Evolutionary conservation across 176 grass and related monocot species (phyloP).

Genomic region (Ampelocalamus luodianensis): DNA sequence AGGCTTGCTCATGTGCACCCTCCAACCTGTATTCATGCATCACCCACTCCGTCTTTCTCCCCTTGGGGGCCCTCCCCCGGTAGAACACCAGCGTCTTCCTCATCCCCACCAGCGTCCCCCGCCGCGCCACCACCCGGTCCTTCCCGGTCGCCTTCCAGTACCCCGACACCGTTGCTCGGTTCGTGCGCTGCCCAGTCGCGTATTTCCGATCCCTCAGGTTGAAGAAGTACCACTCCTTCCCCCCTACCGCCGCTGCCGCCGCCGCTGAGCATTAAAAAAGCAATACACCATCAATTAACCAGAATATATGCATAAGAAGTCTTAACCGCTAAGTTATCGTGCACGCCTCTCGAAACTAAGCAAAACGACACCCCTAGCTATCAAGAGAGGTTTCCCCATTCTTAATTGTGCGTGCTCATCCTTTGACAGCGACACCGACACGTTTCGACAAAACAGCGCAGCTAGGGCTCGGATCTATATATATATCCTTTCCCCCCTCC

Average conservation of each 20-base stretch:
- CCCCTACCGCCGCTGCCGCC: slow-evolving; percentile 52
- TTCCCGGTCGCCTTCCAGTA: slow-evolving; percentile 99
- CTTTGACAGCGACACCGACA: neutral
- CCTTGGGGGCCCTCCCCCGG: slow-evolving; percentile 85
- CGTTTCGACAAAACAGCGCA: neutral
- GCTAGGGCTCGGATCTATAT: neutral
- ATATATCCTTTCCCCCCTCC: neutral
- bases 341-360: too few relatives aligned
- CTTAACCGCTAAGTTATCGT: neutral
- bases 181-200: slow-evolving; percentile 83
- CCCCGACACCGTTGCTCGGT: slow-evolving; percentile 69
- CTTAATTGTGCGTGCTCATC: neutral
- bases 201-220: slow-evolving; percentile 77
- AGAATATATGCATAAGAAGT: neutral
- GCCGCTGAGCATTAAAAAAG: slow-evolving; percentile 28
- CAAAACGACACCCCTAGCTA: neutral
- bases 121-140: slow-evolving; percentile 56
- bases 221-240: slow-evolving; percentile 90
- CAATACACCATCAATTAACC: neutral
- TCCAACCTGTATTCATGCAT: slow-evolving; percentile 97
- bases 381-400: neutral
- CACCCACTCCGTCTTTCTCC: slow-evolving; percentile 93
- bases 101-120: slow-evolving; percentile 62
- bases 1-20: slow-evolving; percentile 24
- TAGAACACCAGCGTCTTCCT: slow-evolving; percentile 97